These are phyloP conservation scores for Dactylorhiza incarnata DNA, from an alignment of 106 monocot species.

Conservation along the genomic window DNA sequence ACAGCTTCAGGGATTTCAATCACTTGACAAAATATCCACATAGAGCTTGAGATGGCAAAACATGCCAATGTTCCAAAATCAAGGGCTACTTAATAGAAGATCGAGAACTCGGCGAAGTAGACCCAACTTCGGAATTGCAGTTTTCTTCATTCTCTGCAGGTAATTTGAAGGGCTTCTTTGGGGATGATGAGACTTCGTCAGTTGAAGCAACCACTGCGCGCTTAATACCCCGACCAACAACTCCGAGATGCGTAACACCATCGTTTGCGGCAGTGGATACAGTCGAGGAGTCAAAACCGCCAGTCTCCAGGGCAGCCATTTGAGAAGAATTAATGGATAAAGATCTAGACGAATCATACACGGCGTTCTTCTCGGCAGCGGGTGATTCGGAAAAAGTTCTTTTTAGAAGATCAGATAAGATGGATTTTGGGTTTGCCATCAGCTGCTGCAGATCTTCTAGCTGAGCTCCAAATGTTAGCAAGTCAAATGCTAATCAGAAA, in stretches of 20 bases:
- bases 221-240: conserved; percentile 89
- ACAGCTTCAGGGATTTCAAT: too few relatives aligned
- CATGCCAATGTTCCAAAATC: too few relatives aligned
- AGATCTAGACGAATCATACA: conserved; percentile 7
- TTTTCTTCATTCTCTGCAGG: conserved; percentile 25
- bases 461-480: conserved; percentile 30
- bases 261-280: conserved; percentile 30
- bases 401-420: conserved; percentile 52
- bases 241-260: conserved; percentile 70
- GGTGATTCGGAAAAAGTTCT: conserved; percentile 21
- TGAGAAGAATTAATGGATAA: conserved; percentile 40
- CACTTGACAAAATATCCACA: too few relatives aligned
- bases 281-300: conserved; percentile 55
- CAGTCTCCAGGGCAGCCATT: conserved; percentile 22
- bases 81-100: background rate
- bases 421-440: conserved; percentile 34
- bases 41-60: too few relatives aligned
- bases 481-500: background rate
- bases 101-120: conserved; percentile 2
- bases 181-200: conserved; percentile 17
- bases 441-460: conserved; percentile 85
- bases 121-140: conserved; percentile 12
- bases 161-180: conserved; percentile 36
- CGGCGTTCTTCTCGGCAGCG: conserved; percentile 8
- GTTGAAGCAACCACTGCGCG: conserved; percentile 44